Evolutionary conservation across 208 protist genomes (phyloP).

Genomic region (Tetramitus jugosus): DNA sequence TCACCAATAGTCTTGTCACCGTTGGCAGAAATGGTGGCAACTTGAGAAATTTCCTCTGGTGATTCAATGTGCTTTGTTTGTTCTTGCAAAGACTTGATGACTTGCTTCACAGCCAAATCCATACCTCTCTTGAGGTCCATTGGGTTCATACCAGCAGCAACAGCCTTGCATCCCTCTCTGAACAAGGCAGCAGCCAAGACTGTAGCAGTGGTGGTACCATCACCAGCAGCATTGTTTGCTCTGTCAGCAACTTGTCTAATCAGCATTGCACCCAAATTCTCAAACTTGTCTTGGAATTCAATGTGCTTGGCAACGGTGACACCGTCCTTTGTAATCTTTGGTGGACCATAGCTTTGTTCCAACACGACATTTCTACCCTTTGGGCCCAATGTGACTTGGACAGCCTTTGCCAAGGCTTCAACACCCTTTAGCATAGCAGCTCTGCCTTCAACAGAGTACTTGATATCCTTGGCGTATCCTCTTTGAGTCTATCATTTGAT

Average conservation of each 20-base stretch:
- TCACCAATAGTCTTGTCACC: slow-evolving; percentile 93
- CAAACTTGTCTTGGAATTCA: slow-evolving; percentile 92
- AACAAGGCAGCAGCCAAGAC: slow-evolving; percentile 96
- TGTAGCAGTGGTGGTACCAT: slow-evolving; percentile 99
- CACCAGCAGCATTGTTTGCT: slow-evolving; percentile 94
- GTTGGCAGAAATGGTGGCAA: slow-evolving; percentile 99
- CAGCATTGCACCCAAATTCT: slow-evolving; percentile 96
- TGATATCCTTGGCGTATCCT: slow-evolving; percentile 85
- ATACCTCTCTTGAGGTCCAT: slow-evolving; percentile 98
- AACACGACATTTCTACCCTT: slow-evolving; percentile 98
- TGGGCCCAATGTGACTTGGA: slow-evolving; percentile 94
- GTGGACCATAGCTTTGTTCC: slow-evolving; percentile 92
- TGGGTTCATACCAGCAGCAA: slow-evolving; percentile 96
- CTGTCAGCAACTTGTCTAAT: slow-evolving; percentile 91
- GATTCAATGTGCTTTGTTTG: slow-evolving; percentile 82
- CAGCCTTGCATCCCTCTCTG: slow-evolving; percentile 87
- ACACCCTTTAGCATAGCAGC: slow-evolving; percentile 82
- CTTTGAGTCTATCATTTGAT: too few species aligned
- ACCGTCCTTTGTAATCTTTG: slow-evolving; percentile 99
- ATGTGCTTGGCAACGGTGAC: slow-evolving; percentile 99
- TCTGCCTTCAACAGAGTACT: slow-evolving; percentile 85
- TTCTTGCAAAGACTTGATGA: slow-evolving; percentile 71
- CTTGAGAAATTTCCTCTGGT: slow-evolving; percentile 85
- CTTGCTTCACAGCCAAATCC: slow-evolving; percentile 79
- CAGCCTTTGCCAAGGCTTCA: slow-evolving; percentile 89